Conservation (phyloP, 78 protist genomes). For the Isochrysis galbana region DNA sequence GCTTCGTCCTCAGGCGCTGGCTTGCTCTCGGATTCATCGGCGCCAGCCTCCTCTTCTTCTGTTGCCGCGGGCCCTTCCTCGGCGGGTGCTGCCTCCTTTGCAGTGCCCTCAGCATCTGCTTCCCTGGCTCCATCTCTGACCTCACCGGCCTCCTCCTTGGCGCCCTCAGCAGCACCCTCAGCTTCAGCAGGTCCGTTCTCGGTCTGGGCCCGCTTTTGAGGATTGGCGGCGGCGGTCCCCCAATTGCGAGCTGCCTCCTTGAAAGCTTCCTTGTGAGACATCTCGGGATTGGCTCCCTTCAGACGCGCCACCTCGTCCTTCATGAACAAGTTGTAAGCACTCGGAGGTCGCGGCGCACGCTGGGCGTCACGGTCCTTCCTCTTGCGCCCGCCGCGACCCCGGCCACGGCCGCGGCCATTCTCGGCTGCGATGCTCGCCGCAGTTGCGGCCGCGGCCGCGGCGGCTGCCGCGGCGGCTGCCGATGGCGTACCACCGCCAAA, state of each 20-base stretch:
- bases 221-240: neutral
- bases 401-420: neutral
- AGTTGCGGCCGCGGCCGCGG: neutral
- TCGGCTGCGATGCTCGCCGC: neutral
- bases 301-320: neutral
- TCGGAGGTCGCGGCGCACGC: neutral
- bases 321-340: slow-evolving; percentile 4
- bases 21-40: too few species aligned
- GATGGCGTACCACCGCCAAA: neutral
- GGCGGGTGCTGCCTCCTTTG: too few species aligned
- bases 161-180: too few species aligned
- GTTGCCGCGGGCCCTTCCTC: too few species aligned
- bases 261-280: neutral
- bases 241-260: neutral
- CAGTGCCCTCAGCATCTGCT: too few species aligned
- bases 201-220: too few species aligned
- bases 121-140: too few species aligned
- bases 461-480: neutral
- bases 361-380: neutral
- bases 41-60: too few species aligned
- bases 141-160: too few species aligned
- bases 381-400: neutral
- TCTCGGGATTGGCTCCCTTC: neutral
- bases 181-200: too few species aligned
- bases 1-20: too few species aligned